A percentile compares a stretch with the other conserved stretches of the same genome.
phyloP scores from a whole-genome alignment of 805 yeast genomes.

The Komagataella pseudopastoris region DNA sequence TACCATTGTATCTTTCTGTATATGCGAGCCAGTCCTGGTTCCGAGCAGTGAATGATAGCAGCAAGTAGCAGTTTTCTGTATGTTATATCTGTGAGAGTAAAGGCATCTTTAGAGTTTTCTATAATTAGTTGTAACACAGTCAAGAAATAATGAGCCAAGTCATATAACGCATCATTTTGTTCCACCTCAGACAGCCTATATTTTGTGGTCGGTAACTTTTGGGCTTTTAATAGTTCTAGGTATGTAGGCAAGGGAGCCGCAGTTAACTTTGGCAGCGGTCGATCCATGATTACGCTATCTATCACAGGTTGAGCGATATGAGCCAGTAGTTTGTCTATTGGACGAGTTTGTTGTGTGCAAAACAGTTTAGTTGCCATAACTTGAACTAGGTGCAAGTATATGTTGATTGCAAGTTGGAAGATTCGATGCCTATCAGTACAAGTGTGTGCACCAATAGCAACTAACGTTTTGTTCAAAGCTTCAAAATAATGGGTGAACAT shows the following conservation, averaged over 20 bases:
- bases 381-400: neutral
- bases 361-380: neutral
- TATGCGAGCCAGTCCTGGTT: neutral
- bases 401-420: neutral
- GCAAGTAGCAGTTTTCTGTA: neutral
- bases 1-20: neutral
- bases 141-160: neutral
- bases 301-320: neutral
- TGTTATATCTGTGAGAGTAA: neutral
- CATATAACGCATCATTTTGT: neutral
- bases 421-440: neutral
- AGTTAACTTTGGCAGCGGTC: neutral
- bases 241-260: neutral
- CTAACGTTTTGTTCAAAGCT: neutral
- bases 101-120: neutral
- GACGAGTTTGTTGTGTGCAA: neutral
- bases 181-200: neutral
- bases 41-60: neutral
- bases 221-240: neutral
- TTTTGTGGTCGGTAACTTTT: neutral
- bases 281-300: neutral
- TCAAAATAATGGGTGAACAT: neutral
- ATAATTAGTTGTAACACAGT: neutral
- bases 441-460: neutral
- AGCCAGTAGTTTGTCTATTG: neutral